phyloP scores from a whole-genome alignment of 2,329 filamentous ascomycete genomes.

The Diaporthe ilicicola region DNA sequence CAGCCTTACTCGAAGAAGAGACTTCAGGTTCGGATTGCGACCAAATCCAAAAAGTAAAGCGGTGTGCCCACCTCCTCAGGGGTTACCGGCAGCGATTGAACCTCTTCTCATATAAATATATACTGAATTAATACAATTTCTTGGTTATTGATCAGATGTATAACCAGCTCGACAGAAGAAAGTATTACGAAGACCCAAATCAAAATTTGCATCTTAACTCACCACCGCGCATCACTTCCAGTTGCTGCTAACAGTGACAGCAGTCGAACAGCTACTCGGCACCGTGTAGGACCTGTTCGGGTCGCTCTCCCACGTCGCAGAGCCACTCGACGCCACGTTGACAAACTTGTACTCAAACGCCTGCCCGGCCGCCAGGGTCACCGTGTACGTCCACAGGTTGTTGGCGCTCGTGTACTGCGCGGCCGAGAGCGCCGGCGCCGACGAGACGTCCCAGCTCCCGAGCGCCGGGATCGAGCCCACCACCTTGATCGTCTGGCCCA shows the following conservation, averaged over 20 bases:
- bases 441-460: slow-evolving; percentile 58
- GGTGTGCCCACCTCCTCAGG: neutral
- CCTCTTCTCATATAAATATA: neutral
- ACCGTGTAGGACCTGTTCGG: slow-evolving; percentile 50
- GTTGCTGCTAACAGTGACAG: slow-evolving; percentile 36
- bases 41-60: no score
- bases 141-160: neutral
- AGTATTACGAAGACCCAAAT: no score
- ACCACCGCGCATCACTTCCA: slow-evolving; percentile 38
- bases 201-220: neutral
- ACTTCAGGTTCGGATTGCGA: no score
- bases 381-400: slow-evolving; percentile 61
- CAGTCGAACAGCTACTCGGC: slow-evolving; percentile 37
- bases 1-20: no score
- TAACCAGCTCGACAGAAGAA: neutral
- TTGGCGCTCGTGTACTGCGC: slow-evolving; percentile 61
- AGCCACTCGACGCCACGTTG: slow-evolving; percentile 58
- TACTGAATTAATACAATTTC: neutral
- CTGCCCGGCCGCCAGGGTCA: slow-evolving; percentile 61
- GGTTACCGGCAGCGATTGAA: neutral
- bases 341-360: slow-evolving; percentile 70
- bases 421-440: slow-evolving; percentile 60
- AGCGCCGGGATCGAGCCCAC: slow-evolving; percentile 53
- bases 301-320: slow-evolving; percentile 66
- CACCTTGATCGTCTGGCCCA: slow-evolving; percentile 59